Evolutionary conservation across 2,329 filamentous ascomycete species (phyloP).

Genomic region (Aspergillus novofumigatus): DNA sequence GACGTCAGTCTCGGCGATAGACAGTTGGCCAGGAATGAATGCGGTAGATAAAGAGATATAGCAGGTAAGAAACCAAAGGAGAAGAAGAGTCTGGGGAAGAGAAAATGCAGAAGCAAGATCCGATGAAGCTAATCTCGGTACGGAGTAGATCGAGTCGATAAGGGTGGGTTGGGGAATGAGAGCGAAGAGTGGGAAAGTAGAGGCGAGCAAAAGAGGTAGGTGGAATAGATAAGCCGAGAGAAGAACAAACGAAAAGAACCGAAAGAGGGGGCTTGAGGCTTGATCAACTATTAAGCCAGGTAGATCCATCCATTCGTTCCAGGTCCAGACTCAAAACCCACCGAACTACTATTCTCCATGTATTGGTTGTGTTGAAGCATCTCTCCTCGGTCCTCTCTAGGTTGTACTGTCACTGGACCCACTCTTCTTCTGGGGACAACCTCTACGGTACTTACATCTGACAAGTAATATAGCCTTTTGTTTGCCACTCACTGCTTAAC

Average conservation of each 20-base stretch:
- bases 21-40: neutral
- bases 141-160: neutral
- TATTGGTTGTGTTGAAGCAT: too few relatives aligned
- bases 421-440: too few relatives aligned
- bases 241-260: neutral
- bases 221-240: neutral
- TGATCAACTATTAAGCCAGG: neutral
- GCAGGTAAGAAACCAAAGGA: neutral
- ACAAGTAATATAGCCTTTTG: too few relatives aligned
- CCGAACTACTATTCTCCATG: too few relatives aligned
- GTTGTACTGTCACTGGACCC: too few relatives aligned
- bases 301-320: neutral
- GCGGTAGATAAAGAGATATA: too few relatives aligned
- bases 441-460: too few relatives aligned
- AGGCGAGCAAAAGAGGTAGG: neutral
- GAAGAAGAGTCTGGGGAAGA: neutral
- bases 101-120: neutral
- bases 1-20: conserved; percentile 10
- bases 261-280: neutral
- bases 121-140: neutral
- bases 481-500: too few relatives aligned
- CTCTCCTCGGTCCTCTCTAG: too few relatives aligned
- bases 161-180: neutral
- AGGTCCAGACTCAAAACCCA: neutral
- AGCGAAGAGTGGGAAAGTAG: conserved; percentile 2